Evolutionary conservation across 352 stramenopile genomes (phyloP).

Genomic region (Phytophthora parvispora): DNA sequence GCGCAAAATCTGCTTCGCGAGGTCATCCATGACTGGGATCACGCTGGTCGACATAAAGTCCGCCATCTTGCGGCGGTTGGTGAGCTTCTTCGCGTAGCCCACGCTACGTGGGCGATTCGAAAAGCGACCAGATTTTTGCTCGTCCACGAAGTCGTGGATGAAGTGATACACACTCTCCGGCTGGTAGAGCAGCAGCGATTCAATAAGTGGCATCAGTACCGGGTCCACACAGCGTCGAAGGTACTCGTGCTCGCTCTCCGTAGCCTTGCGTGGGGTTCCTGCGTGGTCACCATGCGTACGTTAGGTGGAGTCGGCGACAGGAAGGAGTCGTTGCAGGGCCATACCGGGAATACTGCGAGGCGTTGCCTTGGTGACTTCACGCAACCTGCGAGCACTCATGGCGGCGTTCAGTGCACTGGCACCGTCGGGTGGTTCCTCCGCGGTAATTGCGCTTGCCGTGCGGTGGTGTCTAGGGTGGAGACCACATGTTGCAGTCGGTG

Average conservation of each 20-base stretch:
- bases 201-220: constrained; percentile 87
- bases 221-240: constrained; percentile 80
- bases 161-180: constrained; percentile 86
- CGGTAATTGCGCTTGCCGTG: background rate
- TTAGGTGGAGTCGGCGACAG: background rate
- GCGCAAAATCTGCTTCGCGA: constrained; percentile 82
- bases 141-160: constrained; percentile 82
- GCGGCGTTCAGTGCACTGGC: background rate
- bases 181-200: constrained; percentile 83
- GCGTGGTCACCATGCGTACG: background rate
- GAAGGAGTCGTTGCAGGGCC: constrained; percentile 1
- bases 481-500: constrained; percentile 15
- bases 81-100: constrained; percentile 76
- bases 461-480: background rate
- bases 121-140: constrained; percentile 60
- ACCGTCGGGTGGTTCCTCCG: background rate
- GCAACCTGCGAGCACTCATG: constrained; percentile 50
- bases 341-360: constrained; percentile 24
- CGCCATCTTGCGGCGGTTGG: constrained; percentile 80
- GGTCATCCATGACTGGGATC: constrained; percentile 88
- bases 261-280: constrained; percentile 34
- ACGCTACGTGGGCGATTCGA: constrained; percentile 26
- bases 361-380: constrained; percentile 38
- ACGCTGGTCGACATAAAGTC: constrained; percentile 89
- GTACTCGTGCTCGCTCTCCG: constrained; percentile 84